Evolutionary conservation across 148 eudicot genomes (phyloP).

Genomic region (Rhododendron ferrugineum): DNA sequence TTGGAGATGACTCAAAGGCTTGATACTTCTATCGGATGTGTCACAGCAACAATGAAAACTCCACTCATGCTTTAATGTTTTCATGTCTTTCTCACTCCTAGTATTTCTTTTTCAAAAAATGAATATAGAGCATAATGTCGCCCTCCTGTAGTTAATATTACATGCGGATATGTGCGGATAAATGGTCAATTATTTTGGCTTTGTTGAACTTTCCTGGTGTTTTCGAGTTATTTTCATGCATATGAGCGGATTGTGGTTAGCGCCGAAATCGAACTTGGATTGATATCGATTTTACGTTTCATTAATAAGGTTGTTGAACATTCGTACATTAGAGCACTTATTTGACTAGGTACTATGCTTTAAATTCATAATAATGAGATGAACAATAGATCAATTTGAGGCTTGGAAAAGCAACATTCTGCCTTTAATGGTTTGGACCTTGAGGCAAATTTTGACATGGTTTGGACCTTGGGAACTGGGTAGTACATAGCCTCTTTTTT

Average conservation of each 20-base stretch:
- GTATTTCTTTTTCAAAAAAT: not conserved
- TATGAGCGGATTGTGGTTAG: not conserved
- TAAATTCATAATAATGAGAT: not conserved
- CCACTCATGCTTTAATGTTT: not conserved
- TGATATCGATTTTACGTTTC: no score
- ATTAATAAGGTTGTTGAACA: not conserved
- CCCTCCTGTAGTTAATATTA: not conserved
- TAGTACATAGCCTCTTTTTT: no score
- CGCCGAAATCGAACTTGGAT: not conserved
- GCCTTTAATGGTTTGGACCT: not conserved
- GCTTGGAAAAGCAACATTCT: not conserved
- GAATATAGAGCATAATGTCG: no score
- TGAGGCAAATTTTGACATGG: not conserved
- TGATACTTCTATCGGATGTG: not conserved
- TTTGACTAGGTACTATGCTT: not conserved
- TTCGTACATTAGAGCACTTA: not conserved
- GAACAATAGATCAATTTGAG: no score
- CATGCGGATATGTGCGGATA: not conserved
- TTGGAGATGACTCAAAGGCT: not conserved
- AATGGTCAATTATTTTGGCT: not conserved
- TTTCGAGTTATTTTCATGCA: not conserved
- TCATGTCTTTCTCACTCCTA: not conserved
- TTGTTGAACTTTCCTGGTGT: not conserved
- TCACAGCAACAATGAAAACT: not conserved
- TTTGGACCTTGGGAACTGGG: no score